Conservation (phyloP, 441 rosid species). For the Macaranga tanarius region DNA sequence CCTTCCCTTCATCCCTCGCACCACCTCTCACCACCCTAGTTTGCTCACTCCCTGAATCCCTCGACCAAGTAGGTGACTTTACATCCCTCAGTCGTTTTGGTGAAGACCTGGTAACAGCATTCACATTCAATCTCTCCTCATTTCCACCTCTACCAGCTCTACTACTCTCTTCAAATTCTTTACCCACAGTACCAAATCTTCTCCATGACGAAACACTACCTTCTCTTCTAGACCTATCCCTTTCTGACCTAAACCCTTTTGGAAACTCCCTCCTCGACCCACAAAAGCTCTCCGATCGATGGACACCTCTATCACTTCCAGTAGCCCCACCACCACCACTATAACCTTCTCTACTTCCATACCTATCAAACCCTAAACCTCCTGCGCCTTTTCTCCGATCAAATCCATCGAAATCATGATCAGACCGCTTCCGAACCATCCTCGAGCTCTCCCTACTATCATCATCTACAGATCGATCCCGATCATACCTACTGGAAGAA, state of each 20-base stretch:
- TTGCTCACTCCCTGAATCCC: conserved; percentile 47
- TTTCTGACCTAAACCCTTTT: conserved; percentile 81
- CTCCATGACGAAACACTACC: conserved; percentile 84
- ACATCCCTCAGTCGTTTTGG: conserved; percentile 50
- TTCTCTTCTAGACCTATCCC: conserved; percentile 81
- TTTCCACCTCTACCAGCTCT: conserved; percentile 26
- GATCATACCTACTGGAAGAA: conserved; percentile 55
- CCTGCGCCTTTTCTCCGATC: conserved; percentile 31
- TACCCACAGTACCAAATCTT: conserved; percentile 58
- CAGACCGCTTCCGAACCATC: conserved; percentile 56
- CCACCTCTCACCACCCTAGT: conserved; percentile 25
- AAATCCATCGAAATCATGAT: conserved; percentile 52
- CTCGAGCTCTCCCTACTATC: conserved; percentile 48
- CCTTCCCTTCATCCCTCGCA: conserved; percentile 44
- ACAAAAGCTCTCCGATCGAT: conserved; percentile 77
- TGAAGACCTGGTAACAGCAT: conserved; percentile 23
- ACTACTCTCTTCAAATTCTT: conserved; percentile 45
- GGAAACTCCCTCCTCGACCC: conserved; percentile 84
- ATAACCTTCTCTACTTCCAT: conserved; percentile 41
- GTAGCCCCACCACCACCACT: conserved; percentile 35
- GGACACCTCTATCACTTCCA: conserved; percentile 38
- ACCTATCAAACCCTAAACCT: conserved; percentile 48
- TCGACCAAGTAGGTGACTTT: conserved; percentile 74
- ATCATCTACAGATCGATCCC: conserved; percentile 60
- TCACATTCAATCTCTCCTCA: conserved; percentile 31